A percentile compares a stretch with the other conserved stretches of the same genome.
Evolutionary conservation across 305 asterid genomes (phyloP).

Genomic region (Solanum chacoense): DNA sequence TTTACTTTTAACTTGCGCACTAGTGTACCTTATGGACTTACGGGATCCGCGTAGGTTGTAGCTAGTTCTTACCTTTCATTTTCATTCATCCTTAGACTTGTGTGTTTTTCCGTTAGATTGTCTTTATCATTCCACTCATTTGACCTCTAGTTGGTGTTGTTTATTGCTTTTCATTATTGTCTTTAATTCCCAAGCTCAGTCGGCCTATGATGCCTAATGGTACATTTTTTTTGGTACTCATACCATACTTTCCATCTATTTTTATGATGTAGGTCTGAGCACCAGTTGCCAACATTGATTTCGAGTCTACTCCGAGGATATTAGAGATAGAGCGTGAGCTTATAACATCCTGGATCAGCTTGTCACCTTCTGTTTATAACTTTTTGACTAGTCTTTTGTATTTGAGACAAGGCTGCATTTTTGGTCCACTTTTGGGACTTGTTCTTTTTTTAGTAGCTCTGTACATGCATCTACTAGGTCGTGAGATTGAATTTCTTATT

Average conservation of each 20-base stretch:
- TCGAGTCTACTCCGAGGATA: not conserved
- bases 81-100: not conserved
- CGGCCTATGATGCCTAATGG: not conserved
- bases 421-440: not conserved
- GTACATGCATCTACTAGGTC: not conserved
- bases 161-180: not conserved
- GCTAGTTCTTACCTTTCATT: not conserved
- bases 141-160: not conserved
- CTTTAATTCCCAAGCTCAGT: not conserved
- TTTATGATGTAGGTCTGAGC: not conserved
- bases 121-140: not conserved
- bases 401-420: not conserved
- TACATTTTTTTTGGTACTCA: not conserved
- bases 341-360: not conserved
- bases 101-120: not conserved
- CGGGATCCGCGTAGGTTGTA: not conserved
- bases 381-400: not conserved
- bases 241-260: not conserved
- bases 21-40: not conserved
- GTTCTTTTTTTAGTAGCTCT: not conserved
- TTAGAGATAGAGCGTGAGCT: not conserved
- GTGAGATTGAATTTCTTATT: not conserved
- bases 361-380: not conserved
- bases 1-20: not conserved
- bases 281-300: not conserved